These are phyloP conservation scores for Suillus luteus DNA, from an alignment of 768 basidiomycete genomes.

Conservation along the genomic window DNA sequence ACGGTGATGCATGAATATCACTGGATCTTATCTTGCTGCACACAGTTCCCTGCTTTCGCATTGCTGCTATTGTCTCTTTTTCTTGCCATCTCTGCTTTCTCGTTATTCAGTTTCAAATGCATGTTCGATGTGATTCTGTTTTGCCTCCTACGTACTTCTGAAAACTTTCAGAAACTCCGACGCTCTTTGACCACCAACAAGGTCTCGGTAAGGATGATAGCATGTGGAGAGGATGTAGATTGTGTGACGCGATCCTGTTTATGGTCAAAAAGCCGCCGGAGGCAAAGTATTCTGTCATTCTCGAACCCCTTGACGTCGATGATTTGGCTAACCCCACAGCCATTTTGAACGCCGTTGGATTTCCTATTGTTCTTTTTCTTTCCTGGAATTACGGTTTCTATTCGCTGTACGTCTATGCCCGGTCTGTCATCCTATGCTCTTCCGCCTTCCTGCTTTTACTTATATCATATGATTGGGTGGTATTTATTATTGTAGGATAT, in stretches of 20 bases:
- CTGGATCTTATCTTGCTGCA: constrained; percentile 15
- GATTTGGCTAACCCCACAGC: not conserved
- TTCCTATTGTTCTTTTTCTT: not conserved
- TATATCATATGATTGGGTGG: constrained; percentile 7
- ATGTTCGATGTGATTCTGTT: constrained; percentile 21
- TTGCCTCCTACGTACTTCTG: constrained; percentile 25
- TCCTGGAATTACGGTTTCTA: not conserved
- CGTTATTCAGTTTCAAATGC: constrained; percentile 22
- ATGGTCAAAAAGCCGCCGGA: constrained; percentile 32
- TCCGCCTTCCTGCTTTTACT: constrained; percentile 8
- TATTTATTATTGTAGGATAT: constrained; percentile 13
- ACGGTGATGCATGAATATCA: constrained; percentile 24
- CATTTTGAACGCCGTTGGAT: not conserved
- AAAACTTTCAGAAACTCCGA: constrained; percentile 22
- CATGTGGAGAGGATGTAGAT: constrained; percentile 17
- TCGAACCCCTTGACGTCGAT: constrained; percentile 12
- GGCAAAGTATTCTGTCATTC: constrained; percentile 23
- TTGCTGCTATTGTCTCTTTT: constrained; percentile 10
- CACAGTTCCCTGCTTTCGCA: constrained; percentile 10
- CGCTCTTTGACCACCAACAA: constrained; percentile 35
- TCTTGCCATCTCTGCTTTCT: constrained; percentile 4
- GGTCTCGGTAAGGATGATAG: constrained; percentile 20
- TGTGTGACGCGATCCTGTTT: constrained; percentile 28
- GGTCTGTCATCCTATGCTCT: constrained; percentile 13
- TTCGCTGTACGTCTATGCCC: constrained; percentile 1